Percentiles rank a stretch among this genome's conserved stretches.
phyloP scores from a whole-genome alignment of 768 basidiomycete genomes.

The Dioszegia hungarica region DNA sequence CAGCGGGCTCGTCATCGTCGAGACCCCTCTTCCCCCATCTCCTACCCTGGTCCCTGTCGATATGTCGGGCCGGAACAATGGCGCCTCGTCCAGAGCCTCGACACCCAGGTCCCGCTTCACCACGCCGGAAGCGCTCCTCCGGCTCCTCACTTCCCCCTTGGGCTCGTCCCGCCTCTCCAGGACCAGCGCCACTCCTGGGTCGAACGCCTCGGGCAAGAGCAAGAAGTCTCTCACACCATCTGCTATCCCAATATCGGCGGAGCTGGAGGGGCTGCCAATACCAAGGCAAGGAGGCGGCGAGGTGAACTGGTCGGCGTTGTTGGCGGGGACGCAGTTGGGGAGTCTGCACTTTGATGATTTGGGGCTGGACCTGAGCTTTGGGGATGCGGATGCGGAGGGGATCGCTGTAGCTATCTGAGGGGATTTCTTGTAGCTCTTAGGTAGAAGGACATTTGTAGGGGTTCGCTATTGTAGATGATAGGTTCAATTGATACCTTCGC shows the following conservation, averaged over 20 bases:
- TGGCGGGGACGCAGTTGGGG: constrained; percentile 14
- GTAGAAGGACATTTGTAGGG: background rate
- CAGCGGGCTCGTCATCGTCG: constrained; percentile 1
- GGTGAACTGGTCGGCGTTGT: constrained; percentile 3
- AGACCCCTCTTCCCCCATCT: background rate
- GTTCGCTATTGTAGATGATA: background rate
- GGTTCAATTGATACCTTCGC: too few relatives aligned
- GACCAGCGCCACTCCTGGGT: background rate
- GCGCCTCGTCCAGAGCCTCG: background rate
- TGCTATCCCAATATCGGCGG: background rate
- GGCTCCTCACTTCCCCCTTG: constrained; percentile 8
- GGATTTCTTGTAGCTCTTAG: background rate
- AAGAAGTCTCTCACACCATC: background rate
- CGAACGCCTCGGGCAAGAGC: background rate
- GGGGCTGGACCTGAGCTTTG: constrained; percentile 21
- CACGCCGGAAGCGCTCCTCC: constrained; percentile 12
- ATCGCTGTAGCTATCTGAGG: background rate
- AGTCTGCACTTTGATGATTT: constrained; percentile 36
- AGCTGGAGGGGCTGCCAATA: background rate
- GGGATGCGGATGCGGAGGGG: background rate
- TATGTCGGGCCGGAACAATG: background rate
- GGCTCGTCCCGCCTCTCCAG: constrained; percentile 2
- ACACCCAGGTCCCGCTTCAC: constrained; percentile 10
- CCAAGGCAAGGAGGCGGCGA: background rate
- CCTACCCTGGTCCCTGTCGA: background rate